Conservation (phyloP, 805 yeast species). For the Myxozyma melibiosi region DNA sequence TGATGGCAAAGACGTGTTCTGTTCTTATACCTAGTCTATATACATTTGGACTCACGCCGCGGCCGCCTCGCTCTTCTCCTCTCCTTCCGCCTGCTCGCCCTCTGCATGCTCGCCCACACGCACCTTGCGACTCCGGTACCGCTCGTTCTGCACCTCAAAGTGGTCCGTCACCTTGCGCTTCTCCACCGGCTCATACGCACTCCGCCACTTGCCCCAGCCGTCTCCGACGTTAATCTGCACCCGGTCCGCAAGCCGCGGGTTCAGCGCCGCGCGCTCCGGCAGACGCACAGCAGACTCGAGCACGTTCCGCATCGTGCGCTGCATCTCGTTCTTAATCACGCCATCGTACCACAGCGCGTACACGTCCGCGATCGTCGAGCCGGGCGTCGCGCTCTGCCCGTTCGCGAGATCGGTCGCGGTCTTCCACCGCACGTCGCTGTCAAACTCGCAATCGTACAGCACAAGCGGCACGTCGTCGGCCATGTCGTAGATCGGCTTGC, state of each 20-base stretch:
- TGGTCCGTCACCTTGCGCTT: slow-evolving; percentile 62
- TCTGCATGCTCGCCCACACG: neutral
- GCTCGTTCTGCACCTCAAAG: slow-evolving; percentile 68
- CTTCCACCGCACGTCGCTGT: slow-evolving; percentile 46
- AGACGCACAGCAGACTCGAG: slow-evolving; percentile 6
- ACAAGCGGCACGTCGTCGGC: slow-evolving; percentile 88
- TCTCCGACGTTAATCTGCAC: slow-evolving; percentile 65
- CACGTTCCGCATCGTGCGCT: slow-evolving; percentile 51
- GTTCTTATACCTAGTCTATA: neutral
- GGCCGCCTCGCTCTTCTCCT: neutral
- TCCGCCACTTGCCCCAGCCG: slow-evolving; percentile 67
- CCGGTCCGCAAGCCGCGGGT: neutral
- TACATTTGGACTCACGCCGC: neutral
- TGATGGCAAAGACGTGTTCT: neutral
- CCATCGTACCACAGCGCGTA: slow-evolving; percentile 57
- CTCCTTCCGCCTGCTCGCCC: neutral
- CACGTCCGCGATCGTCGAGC: slow-evolving; percentile 31
- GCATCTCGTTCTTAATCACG: slow-evolving; percentile 58
- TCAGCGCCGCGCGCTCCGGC: neutral
- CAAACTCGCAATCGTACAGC: slow-evolving; percentile 79
- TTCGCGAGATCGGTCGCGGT: slow-evolving; percentile 54
- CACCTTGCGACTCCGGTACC: slow-evolving; percentile 42
- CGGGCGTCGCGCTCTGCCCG: slow-evolving; percentile 18
- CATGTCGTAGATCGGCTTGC: slow-evolving; percentile 81
- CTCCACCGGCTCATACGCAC: slow-evolving; percentile 58